Base-by-base conservation (phyloP, 257 asterid genomes). In the Salvia miltiorrhiza region DNA sequence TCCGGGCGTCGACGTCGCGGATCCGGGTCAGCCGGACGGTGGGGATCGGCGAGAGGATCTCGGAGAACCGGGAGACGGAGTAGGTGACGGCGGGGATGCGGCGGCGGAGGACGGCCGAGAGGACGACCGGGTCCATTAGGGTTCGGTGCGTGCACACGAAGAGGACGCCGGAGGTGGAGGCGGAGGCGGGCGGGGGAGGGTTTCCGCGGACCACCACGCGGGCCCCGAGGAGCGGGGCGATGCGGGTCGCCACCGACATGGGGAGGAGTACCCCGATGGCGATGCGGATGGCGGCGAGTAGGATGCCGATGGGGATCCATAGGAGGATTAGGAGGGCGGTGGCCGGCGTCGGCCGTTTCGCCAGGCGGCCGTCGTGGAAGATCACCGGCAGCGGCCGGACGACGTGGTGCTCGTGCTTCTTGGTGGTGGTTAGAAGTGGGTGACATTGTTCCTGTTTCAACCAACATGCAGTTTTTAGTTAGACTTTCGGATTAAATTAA, bases 321-420 rank as follows among this genome's bases (percentile, higher is more conserved):
- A 87, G 10, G 62, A 92, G 78, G 78, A 88, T 88, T 16, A 89
- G 58, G 40, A 92, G 82, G 16, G 95, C 89, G 19, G 83, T 58
- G 1, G 77, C 35, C 5, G 96, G 98, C 0, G 91, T 87, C 10
- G 98, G 98, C 0, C 96, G 89, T 58, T 78, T 84, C 0, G 71
- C 96, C 5, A 92, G 86, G 21, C 98, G 93, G 50, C 98, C 98
- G 37, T 92, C 98, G 66, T 92, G 98, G 77, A 89, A 92, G 69
- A 92, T 83, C 68, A 92, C 97, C 14, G 98, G 98, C 1, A 74
- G 65, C 2, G 98, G 98, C 7, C 82, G 83, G 76, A 69, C 37
- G 43, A 67, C 59, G 79, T 65, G 84, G 71, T 54, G 74, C 0
- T 72, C 41, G 16, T 43, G 55, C 23, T 12, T 1, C 14, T 74